Conservation (phyloP, 176 grass and related monocot species). For the Carex cristatella region DNA sequence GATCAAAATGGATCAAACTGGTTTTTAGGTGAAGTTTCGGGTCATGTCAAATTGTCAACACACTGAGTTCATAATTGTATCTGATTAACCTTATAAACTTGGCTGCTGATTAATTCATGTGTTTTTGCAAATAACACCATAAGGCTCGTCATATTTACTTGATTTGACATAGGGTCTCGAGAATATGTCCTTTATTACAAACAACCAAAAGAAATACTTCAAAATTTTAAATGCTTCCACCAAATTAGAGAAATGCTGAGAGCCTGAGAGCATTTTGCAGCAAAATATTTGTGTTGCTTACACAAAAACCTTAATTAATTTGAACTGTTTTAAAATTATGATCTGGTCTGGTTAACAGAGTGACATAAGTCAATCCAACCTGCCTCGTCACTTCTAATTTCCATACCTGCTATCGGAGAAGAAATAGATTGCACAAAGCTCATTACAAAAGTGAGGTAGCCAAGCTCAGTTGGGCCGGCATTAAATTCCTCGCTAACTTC, state of each 20-base stretch:
- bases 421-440: constrained; percentile 82
- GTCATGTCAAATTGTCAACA: not conserved
- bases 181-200: not conserved
- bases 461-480: constrained; percentile 76
- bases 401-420: constrained; percentile 36
- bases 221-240: not conserved
- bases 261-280: not conserved
- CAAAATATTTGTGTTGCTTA: not conserved
- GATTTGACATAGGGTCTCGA: not conserved
- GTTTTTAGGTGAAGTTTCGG: not conserved
- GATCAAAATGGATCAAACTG: not conserved
- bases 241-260: not conserved
- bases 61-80: not conserved
- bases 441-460: constrained; percentile 84
- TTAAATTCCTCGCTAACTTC: constrained; percentile 87
- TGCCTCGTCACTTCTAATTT: not conserved
- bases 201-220: not conserved
- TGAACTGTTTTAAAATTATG: not conserved
- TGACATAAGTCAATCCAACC: not conserved
- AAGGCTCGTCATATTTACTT: not conserved
- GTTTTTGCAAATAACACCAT: not conserved
- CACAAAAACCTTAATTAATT: not conserved
- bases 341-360: not conserved
- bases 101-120: not conserved
- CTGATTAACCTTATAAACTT: not conserved